Evolutionary conservation across 2,329 filamentous ascomycete species (phyloP).

Genomic region (Pestalotiopsis sp.): DNA sequence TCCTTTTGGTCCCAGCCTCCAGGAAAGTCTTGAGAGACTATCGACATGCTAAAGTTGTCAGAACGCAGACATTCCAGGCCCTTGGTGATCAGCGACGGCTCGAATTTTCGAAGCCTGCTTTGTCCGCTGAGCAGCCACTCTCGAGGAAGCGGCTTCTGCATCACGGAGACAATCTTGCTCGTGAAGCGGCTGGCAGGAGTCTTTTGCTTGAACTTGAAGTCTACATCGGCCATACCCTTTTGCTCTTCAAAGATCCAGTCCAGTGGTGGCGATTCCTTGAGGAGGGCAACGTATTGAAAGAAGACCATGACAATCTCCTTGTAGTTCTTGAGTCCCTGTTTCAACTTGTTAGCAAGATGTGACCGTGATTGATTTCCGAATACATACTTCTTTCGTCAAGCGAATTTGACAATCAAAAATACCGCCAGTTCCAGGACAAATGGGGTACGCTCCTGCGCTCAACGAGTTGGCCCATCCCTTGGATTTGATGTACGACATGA

Average conservation of each 20-base stretch:
- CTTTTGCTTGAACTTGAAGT: conserved; percentile 96
- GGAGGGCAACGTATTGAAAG: conserved; percentile 89
- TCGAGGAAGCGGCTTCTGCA: conserved; percentile 88
- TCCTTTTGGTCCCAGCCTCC: conserved; percentile 87
- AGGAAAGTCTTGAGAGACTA: conserved; percentile 82
- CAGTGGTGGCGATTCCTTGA: conserved; percentile 78
- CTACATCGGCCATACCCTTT: conserved; percentile 86
- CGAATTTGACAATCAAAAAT: conserved; percentile 80
- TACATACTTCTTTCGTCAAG: conserved; percentile 75
- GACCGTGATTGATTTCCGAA: neutral
- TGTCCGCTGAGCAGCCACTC: conserved; percentile 86
- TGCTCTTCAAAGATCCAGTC: conserved; percentile 95
- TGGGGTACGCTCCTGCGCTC: conserved; percentile 72
- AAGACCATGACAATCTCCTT: conserved; percentile 80
- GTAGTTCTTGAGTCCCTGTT: conserved; percentile 73
- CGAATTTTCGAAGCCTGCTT: conserved; percentile 76
- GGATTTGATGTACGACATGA: conserved; percentile 85
- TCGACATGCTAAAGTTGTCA: conserved; percentile 85
- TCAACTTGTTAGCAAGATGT: conserved; percentile 17
- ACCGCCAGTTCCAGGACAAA: conserved; percentile 77
- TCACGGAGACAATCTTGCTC: conserved; percentile 79
- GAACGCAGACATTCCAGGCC: conserved; percentile 76
- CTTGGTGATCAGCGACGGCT: conserved; percentile 73
- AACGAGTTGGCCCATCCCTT: conserved; percentile 82
- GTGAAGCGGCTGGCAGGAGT: conserved; percentile 87